Evolutionary conservation across 2,329 filamentous ascomycete genomes (phyloP).

Genomic region (Nothomitra cinnamomea): DNA sequence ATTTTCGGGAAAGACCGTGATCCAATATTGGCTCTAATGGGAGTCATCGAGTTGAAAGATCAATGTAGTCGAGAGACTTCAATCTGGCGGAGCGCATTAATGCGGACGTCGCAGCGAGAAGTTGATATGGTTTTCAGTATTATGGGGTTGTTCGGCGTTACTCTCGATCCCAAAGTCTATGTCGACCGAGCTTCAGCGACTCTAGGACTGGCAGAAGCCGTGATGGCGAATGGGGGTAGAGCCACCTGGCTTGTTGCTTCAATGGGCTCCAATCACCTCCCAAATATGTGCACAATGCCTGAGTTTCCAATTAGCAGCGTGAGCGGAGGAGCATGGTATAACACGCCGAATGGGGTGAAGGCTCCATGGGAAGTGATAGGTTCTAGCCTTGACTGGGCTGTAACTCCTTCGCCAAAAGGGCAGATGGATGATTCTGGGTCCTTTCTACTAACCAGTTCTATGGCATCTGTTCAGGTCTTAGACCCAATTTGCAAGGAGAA

Average conservation of each 20-base stretch:
- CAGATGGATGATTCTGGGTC: background rate
- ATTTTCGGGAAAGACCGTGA: background rate
- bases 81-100: conserved; percentile 9
- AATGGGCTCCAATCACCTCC: background rate
- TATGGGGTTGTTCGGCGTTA: conserved; percentile 10
- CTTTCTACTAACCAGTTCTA: background rate
- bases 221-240: background rate
- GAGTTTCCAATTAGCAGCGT: background rate
- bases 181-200: conserved; percentile 5
- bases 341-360: background rate
- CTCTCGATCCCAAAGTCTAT: conserved; percentile 8
- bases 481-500: background rate
- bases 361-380: background rate
- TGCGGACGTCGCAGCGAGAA: conserved; percentile 6
- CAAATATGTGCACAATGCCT: background rate
- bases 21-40: background rate
- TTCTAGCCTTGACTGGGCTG: background rate
- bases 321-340: background rate
- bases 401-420: background rate
- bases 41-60: background rate
- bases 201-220: conserved; percentile 5
- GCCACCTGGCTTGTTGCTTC: background rate
- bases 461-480: background rate
- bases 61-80: background rate
- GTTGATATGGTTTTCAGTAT: conserved; percentile 12